phyloP scores from a whole-genome alignment of 306 rosid species.

The Vigna mungo region DNA sequence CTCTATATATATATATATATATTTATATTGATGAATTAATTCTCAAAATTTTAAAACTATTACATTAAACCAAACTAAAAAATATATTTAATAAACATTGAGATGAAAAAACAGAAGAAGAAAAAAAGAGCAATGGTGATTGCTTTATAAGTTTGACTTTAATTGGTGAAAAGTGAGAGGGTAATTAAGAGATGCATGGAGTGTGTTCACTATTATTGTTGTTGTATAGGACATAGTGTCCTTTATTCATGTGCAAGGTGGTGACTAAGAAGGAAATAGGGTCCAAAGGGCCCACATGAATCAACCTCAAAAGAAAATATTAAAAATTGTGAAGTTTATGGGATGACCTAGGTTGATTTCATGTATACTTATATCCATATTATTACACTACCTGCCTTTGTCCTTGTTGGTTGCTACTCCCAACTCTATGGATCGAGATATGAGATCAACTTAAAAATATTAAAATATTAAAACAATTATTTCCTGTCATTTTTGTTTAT shows the following conservation, averaged over 20 bases:
- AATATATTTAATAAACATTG: constrained; percentile 12
- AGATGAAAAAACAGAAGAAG: too few species aligned
- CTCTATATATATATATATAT: too few species aligned
- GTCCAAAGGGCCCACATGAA: constrained; percentile 35
- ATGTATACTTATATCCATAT: constrained; percentile 20
- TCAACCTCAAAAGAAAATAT: constrained; percentile 46
- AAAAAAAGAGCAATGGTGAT: constrained; percentile 27
- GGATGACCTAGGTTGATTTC: constrained; percentile 49
- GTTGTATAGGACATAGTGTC: background rate
- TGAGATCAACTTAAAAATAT: too few species aligned
- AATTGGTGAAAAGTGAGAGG: constrained; percentile 28
- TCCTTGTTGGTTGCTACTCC: background rate
- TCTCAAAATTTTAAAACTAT: too few species aligned
- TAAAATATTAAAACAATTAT: too few species aligned
- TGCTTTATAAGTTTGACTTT: constrained; percentile 35
- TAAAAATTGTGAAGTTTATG: constrained; percentile 26
- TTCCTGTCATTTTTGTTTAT: too few species aligned
- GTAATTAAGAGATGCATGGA: constrained; percentile 18
- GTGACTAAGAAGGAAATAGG: constrained; percentile 1
- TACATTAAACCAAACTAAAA: too few species aligned
- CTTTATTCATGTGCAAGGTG: constrained; percentile 25
- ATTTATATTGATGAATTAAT: too few species aligned
- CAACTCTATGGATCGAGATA: too few species aligned
- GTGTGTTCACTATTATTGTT: background rate
- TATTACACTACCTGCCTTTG: constrained; percentile 6